Percentiles rank a stretch among this genome's conserved stretches.
Evolutionary conservation across 371 early-diverging fungal genomes (phyloP).

Genomic region (Mucor indicus): DNA sequence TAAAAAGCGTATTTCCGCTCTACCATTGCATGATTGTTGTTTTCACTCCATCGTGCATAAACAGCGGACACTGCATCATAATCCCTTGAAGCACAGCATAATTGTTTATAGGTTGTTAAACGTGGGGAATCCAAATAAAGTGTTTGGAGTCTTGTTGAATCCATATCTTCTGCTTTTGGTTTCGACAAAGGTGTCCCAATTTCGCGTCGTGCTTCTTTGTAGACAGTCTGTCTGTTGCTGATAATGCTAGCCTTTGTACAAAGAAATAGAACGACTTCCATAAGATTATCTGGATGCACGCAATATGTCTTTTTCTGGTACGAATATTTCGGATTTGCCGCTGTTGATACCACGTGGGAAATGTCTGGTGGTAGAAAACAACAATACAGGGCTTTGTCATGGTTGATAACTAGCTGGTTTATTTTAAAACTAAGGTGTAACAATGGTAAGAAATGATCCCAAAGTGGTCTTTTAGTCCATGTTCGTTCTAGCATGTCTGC

Average conservation of each 20-base stretch:
- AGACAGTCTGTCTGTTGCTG: neutral
- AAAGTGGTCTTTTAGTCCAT: constrained; percentile 3
- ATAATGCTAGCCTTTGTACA: neutral
- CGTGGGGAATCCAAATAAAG: too few relatives aligned
- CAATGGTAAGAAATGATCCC: constrained; percentile 1
- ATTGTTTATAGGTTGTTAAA: too few relatives aligned
- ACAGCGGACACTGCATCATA: too few relatives aligned
- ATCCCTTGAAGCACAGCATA: too few relatives aligned
- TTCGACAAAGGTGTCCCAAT: too few relatives aligned
- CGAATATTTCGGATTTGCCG: neutral
- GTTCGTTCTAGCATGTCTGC: neutral
- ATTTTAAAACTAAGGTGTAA: neutral
- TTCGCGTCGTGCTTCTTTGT: too few relatives aligned
- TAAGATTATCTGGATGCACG: constrained; percentile 16
- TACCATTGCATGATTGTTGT: too few relatives aligned
- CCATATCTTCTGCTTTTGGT: too few relatives aligned
- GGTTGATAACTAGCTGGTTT: neutral
- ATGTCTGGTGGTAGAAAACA: neutral
- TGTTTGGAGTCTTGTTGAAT: too few relatives aligned
- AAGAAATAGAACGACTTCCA: constrained; percentile 13
- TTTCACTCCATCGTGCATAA: too few relatives aligned
- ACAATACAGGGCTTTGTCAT: too few relatives aligned
- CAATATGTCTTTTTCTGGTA: constrained; percentile 4
- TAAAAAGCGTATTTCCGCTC: too few relatives aligned
- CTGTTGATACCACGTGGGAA: constrained; percentile 2